Conservation (phyloP, 495 filamentous ascomycete species). For the Penicillium parvum region DNA sequence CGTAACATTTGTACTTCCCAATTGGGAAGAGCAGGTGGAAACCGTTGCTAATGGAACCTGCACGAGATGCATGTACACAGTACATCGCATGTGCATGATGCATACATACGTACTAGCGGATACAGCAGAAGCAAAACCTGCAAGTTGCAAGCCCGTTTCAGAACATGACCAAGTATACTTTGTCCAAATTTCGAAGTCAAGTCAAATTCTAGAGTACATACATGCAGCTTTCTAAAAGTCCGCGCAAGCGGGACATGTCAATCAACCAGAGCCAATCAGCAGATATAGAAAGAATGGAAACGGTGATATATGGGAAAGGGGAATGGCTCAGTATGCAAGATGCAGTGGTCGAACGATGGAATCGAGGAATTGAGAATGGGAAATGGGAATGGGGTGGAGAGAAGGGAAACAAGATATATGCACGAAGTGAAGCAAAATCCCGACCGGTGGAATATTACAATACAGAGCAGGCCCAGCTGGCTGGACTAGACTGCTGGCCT, state of each 20-base stretch:
- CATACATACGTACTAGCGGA: too few species aligned
- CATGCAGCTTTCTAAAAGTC: too few species aligned
- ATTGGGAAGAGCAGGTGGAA: not conserved
- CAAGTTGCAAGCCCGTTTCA: not conserved
- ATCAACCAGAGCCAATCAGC: too few species aligned
- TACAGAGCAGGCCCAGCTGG: not conserved
- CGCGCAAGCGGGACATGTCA: too few species aligned
- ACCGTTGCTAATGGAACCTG: not conserved
- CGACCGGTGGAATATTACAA: conserved; percentile 8
- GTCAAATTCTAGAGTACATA: not conserved
- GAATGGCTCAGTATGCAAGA: conserved; percentile 8
- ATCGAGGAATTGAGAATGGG: not conserved
- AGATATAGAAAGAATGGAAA: not conserved
- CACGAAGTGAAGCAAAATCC: conserved; percentile 4
- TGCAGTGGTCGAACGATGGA: not conserved
- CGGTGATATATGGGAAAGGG: not conserved
- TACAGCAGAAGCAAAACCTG: not conserved
- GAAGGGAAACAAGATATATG: conserved; percentile 19
- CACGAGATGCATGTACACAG: not conserved
- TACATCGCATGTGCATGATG: conserved; percentile 2
- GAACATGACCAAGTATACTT: not conserved
- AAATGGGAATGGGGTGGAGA: not conserved
- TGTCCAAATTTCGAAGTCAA: not conserved
- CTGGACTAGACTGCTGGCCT: not conserved
- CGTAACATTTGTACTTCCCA: too few species aligned